Evolutionary conservation across 352 stramenopile genomes (phyloP), one percentile per base, ranked within the genome.

Genomic region (Phytophthora brassicae): DNA sequence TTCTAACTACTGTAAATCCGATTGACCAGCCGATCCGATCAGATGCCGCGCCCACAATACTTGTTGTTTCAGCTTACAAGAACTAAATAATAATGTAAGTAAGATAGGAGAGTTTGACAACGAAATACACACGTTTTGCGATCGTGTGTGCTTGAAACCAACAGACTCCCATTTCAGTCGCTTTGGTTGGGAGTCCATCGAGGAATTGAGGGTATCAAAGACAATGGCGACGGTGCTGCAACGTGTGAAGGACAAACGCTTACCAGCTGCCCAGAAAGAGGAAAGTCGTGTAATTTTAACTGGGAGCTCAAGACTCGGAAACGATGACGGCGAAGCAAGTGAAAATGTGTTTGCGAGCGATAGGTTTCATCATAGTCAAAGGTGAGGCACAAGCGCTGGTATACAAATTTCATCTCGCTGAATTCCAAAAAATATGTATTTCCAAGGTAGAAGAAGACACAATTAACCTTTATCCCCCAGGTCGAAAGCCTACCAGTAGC

Each of bases 371-470:
- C 12, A 20, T 72, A 3, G 44, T 42, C 0, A 66, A 62, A 19
- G 48, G 33, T 2, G 74, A 82, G 33, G 68, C 64, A 6, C 33
- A 54, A 19, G 41, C 58, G 19, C 67, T 82, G 14, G 68, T 80
- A 20, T 80, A 82, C 53, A 68, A 79, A 49, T 79, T 82, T 33
- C 70, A 82, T 1, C 56, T 80, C 24, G 56, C 39, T 3, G 74
- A 82, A 43, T 82, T 82, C 48, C 64, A 79, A 19, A 69, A 70
- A n/a, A 70, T 82, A 35, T 80, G 73, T 33, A 39, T 82, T 31
- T 70, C 64, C 36, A 80, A 82, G 59, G 72, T 75, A 14, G n/a
- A 48, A 52, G 26, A 31, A 31, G 4, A 31, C 26, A 31, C 26
- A 8, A 31, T 31, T 8, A 8, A 31, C 26, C 26, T n/a, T n/a